Percentiles rank a stretch among this genome's conserved stretches.
Evolutionary conservation across 169 alveolate genomes (phyloP).

Genomic region (Eimeria zaria): DNA sequence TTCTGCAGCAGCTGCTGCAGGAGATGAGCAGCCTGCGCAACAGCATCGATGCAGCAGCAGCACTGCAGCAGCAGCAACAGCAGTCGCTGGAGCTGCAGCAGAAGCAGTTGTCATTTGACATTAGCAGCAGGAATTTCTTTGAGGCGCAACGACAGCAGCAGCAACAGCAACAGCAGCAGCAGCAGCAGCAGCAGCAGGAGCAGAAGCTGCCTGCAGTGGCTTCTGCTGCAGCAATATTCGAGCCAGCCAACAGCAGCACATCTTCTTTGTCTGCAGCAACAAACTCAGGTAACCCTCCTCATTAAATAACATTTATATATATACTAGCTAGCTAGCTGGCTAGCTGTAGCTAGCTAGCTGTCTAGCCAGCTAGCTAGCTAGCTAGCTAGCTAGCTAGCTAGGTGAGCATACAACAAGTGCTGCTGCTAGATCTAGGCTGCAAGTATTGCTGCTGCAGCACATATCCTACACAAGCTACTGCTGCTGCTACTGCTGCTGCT

Average conservation of each 20-base stretch:
- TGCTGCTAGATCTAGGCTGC: background rate
- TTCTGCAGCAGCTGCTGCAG: slow-evolving; percentile 47
- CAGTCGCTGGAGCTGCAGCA: slow-evolving; percentile 7
- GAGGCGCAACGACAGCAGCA: background rate
- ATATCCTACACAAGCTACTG: background rate
- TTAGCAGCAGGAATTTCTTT: background rate
- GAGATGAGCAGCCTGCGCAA: background rate
- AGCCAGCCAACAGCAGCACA: background rate
- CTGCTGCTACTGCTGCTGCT: slow-evolving; percentile 46
- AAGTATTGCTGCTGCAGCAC: background rate
- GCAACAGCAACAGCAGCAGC: no score
- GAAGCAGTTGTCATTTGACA: background rate
- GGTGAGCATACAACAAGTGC: background rate
- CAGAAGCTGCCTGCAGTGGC: slow-evolving; percentile 11
- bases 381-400: slow-evolving; percentile 35
- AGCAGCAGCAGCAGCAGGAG: background rate
- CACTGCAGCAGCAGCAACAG: slow-evolving; percentile 6
- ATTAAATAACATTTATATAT: background rate
- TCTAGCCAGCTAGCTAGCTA: background rate
- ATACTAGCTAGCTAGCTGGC: background rate
- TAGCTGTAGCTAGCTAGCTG: slow-evolving; percentile 11
- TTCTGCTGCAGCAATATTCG: slow-evolving; percentile 4
- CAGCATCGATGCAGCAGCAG: slow-evolving; percentile 31
- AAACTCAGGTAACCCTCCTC: background rate
- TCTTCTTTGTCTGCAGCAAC: background rate